A percentile compares a stretch with the other conserved stretches of the same genome.
phyloP scores from a whole-genome alignment of 345 rosid genomes.

The Populus nigra region DNA sequence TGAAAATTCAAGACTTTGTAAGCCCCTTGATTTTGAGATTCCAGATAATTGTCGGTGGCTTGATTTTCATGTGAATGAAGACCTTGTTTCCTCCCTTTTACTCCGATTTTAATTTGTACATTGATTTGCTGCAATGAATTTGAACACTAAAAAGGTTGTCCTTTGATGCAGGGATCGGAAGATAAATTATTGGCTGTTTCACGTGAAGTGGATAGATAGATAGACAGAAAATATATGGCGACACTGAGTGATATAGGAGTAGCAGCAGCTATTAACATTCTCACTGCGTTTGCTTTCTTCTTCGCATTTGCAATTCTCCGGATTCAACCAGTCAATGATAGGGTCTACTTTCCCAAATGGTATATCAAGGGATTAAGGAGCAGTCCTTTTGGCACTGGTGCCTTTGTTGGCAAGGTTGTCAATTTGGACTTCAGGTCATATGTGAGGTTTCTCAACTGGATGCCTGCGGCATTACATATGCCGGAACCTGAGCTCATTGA shows the following conservation, averaged over 20 bases:
- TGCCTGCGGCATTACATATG: constrained; percentile 87
- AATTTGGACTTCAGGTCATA: constrained; percentile 77
- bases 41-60: background rate
- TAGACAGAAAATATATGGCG: constrained; percentile 46
- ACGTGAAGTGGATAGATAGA: background rate
- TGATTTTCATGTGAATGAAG: constrained; percentile 1
- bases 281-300: constrained; percentile 71
- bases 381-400: constrained; percentile 53
- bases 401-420: constrained; percentile 63
- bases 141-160: background rate
- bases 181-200: background rate
- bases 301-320: constrained; percentile 73
- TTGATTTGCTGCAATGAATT: background rate
- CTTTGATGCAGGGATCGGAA: constrained; percentile 11
- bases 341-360: constrained; percentile 96
- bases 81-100: background rate
- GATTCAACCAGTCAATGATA: constrained; percentile 84
- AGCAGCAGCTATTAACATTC: constrained; percentile 77
- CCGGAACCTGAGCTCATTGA: constrained; percentile 89
- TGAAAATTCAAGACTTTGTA: background rate
- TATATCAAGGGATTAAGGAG: constrained; percentile 73
- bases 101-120: too few relatives aligned
- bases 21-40: background rate
- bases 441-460: constrained; percentile 73
- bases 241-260: constrained; percentile 73